Evolutionary conservation across 768 basidiomycete species (phyloP).

Genomic region (Xerocomus potaroensis): DNA sequence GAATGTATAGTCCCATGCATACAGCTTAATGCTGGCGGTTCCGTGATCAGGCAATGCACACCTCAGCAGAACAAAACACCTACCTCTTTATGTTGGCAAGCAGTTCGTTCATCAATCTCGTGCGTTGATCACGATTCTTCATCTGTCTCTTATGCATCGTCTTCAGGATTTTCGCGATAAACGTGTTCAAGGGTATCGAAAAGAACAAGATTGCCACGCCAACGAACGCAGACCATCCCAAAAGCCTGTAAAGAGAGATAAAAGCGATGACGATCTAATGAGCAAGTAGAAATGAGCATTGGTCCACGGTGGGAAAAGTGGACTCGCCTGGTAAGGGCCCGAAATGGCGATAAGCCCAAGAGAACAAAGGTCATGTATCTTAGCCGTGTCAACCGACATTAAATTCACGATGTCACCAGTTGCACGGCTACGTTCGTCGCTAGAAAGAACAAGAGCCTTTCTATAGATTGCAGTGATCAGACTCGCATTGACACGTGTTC

Average conservation of each 20-base stretch:
- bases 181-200: conserved; percentile 70
- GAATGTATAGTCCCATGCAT: conserved; percentile 95
- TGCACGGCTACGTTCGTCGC: conserved; percentile 74
- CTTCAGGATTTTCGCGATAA: conserved; percentile 67
- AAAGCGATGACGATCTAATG: conserved; percentile 80
- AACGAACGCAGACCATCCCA: conserved; percentile 89
- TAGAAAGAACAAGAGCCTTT: conserved; percentile 82
- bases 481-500: conserved; percentile 90
- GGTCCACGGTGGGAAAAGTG: too few relatives aligned
- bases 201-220: conserved; percentile 85
- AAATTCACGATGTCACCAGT: conserved; percentile 94
- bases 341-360: conserved; percentile 82
- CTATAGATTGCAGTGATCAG: conserved; percentile 82
- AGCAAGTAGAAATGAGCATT: neutral
- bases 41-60: too few relatives aligned
- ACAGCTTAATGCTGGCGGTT: conserved; percentile 76
- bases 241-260: conserved; percentile 79
- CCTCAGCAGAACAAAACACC: neutral
- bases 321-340: conserved; percentile 73
- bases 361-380: conserved; percentile 75
- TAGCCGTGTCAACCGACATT: conserved; percentile 81
- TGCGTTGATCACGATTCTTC: conserved; percentile 87
- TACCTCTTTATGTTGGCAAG: conserved; percentile 86
- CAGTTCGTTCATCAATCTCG: conserved; percentile 89
- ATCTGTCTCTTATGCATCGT: conserved; percentile 83